These are phyloP conservation scores for Colletotrichum sp. DNA, from an alignment of 2,329 filamentous ascomycete species.

Conservation along the genomic window DNA sequence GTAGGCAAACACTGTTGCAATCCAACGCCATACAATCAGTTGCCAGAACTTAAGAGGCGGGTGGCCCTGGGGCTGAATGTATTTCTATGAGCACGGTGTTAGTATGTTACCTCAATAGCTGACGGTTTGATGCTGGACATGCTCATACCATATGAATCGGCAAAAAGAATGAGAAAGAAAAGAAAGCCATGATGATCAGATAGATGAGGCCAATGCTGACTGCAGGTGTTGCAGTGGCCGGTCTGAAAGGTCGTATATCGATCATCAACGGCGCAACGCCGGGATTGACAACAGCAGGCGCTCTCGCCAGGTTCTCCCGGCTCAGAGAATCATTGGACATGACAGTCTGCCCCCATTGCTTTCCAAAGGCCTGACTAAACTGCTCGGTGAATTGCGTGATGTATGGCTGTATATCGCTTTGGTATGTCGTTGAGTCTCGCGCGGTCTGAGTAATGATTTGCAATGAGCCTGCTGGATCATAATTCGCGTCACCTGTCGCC, in stretches of 20 bases:
- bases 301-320: constrained; percentile 30
- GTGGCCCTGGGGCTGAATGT: constrained; percentile 58
- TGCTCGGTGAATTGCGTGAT: constrained; percentile 51
- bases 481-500: constrained; percentile 58
- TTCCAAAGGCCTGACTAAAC: constrained; percentile 53
- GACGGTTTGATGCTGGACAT: not conserved
- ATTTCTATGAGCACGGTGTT: constrained; percentile 36
- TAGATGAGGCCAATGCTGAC: constrained; percentile 70
- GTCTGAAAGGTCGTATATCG: constrained; percentile 65
- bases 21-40: constrained; percentile 62
- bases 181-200: constrained; percentile 71
- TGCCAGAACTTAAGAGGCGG: constrained; percentile 64
- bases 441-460: constrained; percentile 62
- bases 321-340: constrained; percentile 42
- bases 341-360: constrained; percentile 44
- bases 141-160: constrained; percentile 59
- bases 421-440: constrained; percentile 60
- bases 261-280: constrained; percentile 34
- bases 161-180: constrained; percentile 69
- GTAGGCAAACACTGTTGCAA: constrained; percentile 61
- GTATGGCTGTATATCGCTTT: constrained; percentile 57
- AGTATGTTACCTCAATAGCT: not conserved
- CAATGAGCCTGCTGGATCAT: constrained; percentile 63
- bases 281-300: constrained; percentile 34
- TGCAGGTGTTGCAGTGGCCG: constrained; percentile 58